A percentile compares a stretch with the other conserved stretches of the same genome.
These are phyloP conservation scores for Psilocybe tampanensis DNA, from an alignment of 768 basidiomycete genomes.

Conservation along the genomic window DNA sequence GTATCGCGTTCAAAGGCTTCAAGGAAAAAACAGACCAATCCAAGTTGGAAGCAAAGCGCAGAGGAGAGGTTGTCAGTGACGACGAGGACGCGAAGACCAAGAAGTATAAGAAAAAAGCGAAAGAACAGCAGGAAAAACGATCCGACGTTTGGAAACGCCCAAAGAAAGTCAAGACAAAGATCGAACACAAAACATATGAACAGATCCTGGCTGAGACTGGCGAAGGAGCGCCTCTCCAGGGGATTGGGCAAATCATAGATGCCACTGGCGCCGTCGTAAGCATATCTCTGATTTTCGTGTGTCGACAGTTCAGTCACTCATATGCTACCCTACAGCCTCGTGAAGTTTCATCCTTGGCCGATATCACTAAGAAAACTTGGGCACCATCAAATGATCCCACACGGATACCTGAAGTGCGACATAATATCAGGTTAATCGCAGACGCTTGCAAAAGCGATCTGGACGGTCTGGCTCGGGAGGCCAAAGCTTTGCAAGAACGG, in stretches of 20 bases:
- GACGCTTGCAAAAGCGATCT: constrained; percentile 84
- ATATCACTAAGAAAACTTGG: constrained; percentile 78
- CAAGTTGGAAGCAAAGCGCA: constrained; percentile 74
- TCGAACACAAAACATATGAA: constrained; percentile 97
- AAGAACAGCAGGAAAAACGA: constrained; percentile 58
- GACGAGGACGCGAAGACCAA: constrained; percentile 61
- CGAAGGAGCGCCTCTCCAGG: constrained; percentile 50
- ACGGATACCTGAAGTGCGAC: constrained; percentile 94
- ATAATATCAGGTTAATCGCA: constrained; percentile 88
- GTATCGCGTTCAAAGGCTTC: constrained; percentile 87
- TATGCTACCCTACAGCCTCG: constrained; percentile 57
- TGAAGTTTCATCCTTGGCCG: constrained; percentile 84
- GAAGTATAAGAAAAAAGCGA: constrained; percentile 53
- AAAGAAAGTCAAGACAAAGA: constrained; percentile 80
- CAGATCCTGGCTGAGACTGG: constrained; percentile 91
- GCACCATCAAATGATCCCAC: constrained; percentile 85
- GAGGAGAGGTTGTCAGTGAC: constrained; percentile 75
- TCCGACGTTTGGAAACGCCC: constrained; percentile 86
- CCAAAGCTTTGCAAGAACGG: constrained; percentile 77
- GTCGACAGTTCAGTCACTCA: constrained; percentile 1
- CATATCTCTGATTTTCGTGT: constrained; percentile 13
- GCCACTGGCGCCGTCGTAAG: constrained; percentile 90
- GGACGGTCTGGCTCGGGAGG: constrained; percentile 89
- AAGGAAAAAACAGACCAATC: constrained; percentile 88
- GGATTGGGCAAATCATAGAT: constrained; percentile 90